These are phyloP conservation scores for Pythium scleroteichum DNA, from an alignment of 352 stramenopile genomes.

Conservation along the genomic window DNA sequence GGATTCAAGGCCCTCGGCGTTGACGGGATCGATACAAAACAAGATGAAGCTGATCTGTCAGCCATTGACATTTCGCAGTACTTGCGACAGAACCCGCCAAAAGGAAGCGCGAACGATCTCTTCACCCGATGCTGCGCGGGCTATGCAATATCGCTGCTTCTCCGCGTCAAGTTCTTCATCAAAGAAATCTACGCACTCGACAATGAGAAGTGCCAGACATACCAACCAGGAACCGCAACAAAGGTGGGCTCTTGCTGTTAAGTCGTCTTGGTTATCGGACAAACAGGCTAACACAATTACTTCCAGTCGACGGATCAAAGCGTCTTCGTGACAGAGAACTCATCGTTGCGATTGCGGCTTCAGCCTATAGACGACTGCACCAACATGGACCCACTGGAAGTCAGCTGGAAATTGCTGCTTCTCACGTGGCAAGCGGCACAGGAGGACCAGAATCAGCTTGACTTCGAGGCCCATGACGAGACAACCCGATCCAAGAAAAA, in stretches of 20 bases:
- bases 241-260: constrained; percentile 44
- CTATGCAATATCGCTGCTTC: constrained; percentile 66
- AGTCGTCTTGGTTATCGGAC: too few relatives aligned
- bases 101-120: constrained; percentile 15
- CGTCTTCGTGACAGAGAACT: constrained; percentile 24
- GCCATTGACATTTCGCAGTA: constrained; percentile 41
- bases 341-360: constrained; percentile 23
- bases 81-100: constrained; percentile 6
- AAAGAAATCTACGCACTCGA: constrained; percentile 70
- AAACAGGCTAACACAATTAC: too few relatives aligned
- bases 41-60: constrained; percentile 57
- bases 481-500: constrained; percentile 32
- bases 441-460: constrained; percentile 71
- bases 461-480: constrained; percentile 52
- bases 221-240: constrained; percentile 51
- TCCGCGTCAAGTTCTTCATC: constrained; percentile 75
- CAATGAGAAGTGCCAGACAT: constrained; percentile 82
- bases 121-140: constrained; percentile 31
- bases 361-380: constrained; percentile 28
- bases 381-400: constrained; percentile 32
- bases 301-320: constrained; percentile 35
- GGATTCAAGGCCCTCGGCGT: constrained; percentile 39
- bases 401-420: constrained; percentile 68
- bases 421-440: constrained; percentile 46
- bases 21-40: constrained; percentile 35